Evolutionary conservation across 164 flowering plant genomes (phyloP), one percentile per base, ranked within the genome.

Genomic region (Umbilicus rupestris): DNA sequence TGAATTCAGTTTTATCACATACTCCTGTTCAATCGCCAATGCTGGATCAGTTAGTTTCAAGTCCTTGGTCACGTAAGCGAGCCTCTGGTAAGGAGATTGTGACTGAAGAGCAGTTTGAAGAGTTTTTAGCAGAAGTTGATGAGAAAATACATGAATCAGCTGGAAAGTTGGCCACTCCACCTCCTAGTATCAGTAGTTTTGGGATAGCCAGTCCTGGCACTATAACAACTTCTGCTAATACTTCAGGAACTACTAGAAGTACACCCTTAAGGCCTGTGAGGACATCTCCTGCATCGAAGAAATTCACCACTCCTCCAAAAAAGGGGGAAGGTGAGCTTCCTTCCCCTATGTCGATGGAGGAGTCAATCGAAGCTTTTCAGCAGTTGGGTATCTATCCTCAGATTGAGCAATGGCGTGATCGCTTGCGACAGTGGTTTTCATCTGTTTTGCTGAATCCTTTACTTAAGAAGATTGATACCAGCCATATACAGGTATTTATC

Each of bases 391-490:
- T 89, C 66, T 86, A 93, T 74, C 96, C 96, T 65, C 83, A 84
- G 67, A 89, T 93, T 65, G 98, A 93, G 82, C 86, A 83, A 69
- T 93, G 98, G 98, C 83, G 95, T 17, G 98, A 90, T 65, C 74
- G 75, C 66, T 87, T 93, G 39, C 84, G 98, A 74, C 98, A 93
- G 74, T 93, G 98, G 97, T 84, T 91, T 83, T 90, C 98, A 49
- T 87, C 84, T 3, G 83, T 80, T 73, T 59, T 93, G 75, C 79
- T 93, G 24, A 86, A 83, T 63, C 98, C 98, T 67, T 80, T 91
- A 3, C 82, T 91, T 64, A 70, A 78, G 68, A 91, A 89, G 78
- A 86, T 94, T 66, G 95, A 87, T 68, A 84, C 80, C 63, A 86
- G 93, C 78, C 98, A 94, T 74, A 66, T 78, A 67, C 88, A 87